Percentiles rank a stretch among this genome's conserved stretches.
Evolutionary conservation across 805 yeast genomes (phyloP).

Genomic region (Monosporozyma servazzii): DNA sequence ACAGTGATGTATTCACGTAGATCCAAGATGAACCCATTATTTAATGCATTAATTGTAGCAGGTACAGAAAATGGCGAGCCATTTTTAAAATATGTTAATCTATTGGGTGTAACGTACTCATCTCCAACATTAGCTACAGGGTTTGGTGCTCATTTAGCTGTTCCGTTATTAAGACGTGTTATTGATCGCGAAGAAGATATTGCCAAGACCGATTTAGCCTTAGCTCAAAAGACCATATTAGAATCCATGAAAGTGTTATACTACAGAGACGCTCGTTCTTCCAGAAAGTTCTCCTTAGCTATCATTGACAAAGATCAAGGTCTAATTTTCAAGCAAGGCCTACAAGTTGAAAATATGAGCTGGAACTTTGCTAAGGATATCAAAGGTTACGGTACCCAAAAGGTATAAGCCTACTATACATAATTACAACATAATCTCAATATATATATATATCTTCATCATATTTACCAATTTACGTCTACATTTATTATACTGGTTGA

Average conservation of each 20-base stretch:
- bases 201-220: slow-evolving; percentile 54
- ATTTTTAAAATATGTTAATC: slow-evolving; percentile 76
- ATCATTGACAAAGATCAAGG: slow-evolving; percentile 58
- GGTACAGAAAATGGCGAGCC: slow-evolving; percentile 71
- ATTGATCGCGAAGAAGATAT: slow-evolving; percentile 75
- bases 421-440: background rate
- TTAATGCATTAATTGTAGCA: slow-evolving; percentile 90
- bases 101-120: slow-evolving; percentile 83
- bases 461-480: background rate
- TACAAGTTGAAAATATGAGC: slow-evolving; percentile 63
- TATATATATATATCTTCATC: slow-evolving; percentile 1
- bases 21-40: slow-evolving; percentile 87
- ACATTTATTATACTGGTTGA: background rate
- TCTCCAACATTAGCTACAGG: slow-evolving; percentile 92
- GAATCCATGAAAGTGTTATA: slow-evolving; percentile 90
- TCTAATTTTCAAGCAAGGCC: slow-evolving; percentile 54
- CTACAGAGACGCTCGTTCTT: slow-evolving; percentile 92
- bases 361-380: slow-evolving; percentile 89
- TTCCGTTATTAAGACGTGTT: slow-evolving; percentile 80
- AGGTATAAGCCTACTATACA: slow-evolving; percentile 23
- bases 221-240: slow-evolving; percentile 67
- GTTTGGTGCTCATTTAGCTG: slow-evolving; percentile 89
- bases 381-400: slow-evolving; percentile 80
- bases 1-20: slow-evolving; percentile 81
- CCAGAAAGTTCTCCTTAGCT: slow-evolving; percentile 76